phyloP scores from a whole-genome alignment of 2,329 filamentous ascomycete genomes.

The Aspergillus calidoustus region DNA sequence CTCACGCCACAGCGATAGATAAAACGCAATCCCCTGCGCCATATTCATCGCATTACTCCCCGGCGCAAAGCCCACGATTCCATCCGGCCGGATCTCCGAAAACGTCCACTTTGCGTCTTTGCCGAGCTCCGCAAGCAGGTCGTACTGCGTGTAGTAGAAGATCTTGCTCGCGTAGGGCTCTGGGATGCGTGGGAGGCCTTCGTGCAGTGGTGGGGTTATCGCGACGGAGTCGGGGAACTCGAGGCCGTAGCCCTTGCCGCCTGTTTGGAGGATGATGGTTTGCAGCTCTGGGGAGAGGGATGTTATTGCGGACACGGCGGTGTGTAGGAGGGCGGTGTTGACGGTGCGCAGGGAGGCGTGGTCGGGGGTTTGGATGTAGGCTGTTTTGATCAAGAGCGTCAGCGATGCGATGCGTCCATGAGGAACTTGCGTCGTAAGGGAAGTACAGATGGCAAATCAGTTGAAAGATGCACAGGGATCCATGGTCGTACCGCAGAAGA shows the following conservation, averaged over 20 bases:
- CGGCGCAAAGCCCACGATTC: constrained; percentile 33
- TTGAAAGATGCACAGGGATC: too few species aligned
- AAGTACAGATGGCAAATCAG: too few species aligned
- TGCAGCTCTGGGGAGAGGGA: constrained; percentile 29
- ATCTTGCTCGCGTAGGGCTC: constrained; percentile 30
- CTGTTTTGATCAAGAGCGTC: not conserved
- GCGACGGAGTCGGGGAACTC: constrained; percentile 37
- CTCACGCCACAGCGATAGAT: constrained; percentile 27
- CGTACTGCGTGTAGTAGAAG: constrained; percentile 37
- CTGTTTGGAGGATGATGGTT: constrained; percentile 41
- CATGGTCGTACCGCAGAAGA: constrained; percentile 38
- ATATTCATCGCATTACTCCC: constrained; percentile 30
- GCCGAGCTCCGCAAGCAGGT: constrained; percentile 24
- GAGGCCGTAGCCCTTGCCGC: constrained; percentile 46
- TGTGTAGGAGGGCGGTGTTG: constrained; percentile 44
- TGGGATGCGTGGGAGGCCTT: constrained; percentile 33
- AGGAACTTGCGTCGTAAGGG: too few species aligned
- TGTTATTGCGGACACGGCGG: constrained; percentile 38
- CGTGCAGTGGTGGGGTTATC: constrained; percentile 32
- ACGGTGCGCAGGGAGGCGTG: constrained; percentile 26
- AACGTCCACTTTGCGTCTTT: constrained; percentile 24
- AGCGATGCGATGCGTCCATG: too few species aligned
- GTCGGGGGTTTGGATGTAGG: constrained; percentile 16
- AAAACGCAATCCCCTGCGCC: constrained; percentile 29
- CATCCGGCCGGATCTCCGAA: constrained; percentile 36